phyloP scores from a whole-genome alignment of 352 stramenopile genomes.

The Globisporangium iwayamae region DNA sequence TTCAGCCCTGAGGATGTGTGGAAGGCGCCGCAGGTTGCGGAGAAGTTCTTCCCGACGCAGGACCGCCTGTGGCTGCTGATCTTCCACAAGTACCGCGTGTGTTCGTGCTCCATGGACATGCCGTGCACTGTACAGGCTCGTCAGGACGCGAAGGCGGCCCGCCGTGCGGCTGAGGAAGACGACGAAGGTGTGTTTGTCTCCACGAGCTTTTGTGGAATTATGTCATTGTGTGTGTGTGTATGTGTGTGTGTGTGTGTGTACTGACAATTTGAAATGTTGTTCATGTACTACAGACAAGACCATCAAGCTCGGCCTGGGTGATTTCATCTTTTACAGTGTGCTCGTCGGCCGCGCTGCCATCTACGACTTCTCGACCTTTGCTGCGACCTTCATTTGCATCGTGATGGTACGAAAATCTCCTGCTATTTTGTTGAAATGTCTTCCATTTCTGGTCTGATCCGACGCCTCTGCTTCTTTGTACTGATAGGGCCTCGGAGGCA shows the following conservation, averaged over 20 bases:
- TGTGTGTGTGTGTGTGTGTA: background rate
- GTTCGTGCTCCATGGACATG: constrained; percentile 78
- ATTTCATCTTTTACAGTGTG: constrained; percentile 99
- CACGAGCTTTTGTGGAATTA: background rate
- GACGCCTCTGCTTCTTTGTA: constrained; percentile 1
- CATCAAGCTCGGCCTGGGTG: constrained; percentile 93
- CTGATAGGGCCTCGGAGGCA: constrained; percentile 86
- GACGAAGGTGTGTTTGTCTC: constrained; percentile 36
- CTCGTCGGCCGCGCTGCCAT: constrained; percentile 95
- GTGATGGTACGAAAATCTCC: constrained; percentile 77
- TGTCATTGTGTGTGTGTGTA: background rate
- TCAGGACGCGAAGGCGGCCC: constrained; percentile 45
- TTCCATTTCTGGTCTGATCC: background rate
- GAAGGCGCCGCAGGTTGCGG: constrained; percentile 74
- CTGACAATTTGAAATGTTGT: background rate
- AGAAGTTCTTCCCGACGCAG: constrained; percentile 80
- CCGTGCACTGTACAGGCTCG: constrained; percentile 66
- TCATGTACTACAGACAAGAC: constrained; percentile 55
- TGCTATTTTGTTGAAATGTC: too few relatives aligned
- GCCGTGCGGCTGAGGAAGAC: constrained; percentile 42
- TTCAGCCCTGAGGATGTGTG: constrained; percentile 80
- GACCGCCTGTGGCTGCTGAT: constrained; percentile 79
- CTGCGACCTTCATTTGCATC: constrained; percentile 90
- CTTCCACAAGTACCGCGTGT: constrained; percentile 86
- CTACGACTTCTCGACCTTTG: constrained; percentile 95